A percentile compares a stretch with the other conserved stretches of the same genome.
These are phyloP conservation scores for Pterocarpus macrocarpus DNA, from an alignment of 306 rosid species.

Conservation along the genomic window DNA sequence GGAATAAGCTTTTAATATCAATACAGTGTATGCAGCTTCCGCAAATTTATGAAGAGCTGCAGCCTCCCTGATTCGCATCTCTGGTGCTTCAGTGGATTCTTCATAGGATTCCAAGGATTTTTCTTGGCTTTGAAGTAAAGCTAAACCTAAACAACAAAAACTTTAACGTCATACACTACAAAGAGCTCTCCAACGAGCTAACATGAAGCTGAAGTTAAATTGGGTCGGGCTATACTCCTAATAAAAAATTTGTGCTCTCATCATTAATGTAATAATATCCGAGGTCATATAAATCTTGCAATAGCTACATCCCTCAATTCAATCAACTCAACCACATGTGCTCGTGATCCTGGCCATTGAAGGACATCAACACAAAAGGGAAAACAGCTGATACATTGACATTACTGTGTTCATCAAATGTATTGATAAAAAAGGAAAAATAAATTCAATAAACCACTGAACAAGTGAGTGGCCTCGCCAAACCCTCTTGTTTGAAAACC, in stretches of 20 bases:
- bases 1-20: slow-evolving; percentile 21
- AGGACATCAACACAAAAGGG: slow-evolving; percentile 23
- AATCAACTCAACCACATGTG: slow-evolving; percentile 8
- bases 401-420: background rate
- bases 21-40: slow-evolving; percentile 97
- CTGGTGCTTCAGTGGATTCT: slow-evolving; percentile 64
- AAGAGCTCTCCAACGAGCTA: slow-evolving; percentile 2
- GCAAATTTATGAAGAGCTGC: slow-evolving; percentile 86
- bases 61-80: slow-evolving; percentile 74
- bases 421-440: background rate
- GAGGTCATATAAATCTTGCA: slow-evolving; percentile 19
- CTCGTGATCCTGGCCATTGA: background rate
- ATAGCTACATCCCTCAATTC: slow-evolving; percentile 21
- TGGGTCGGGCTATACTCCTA: background rate
- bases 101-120: slow-evolving; percentile 57
- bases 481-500: background rate
- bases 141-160: slow-evolving; percentile 73
- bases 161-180: slow-evolving; percentile 35
- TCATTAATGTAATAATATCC: background rate
- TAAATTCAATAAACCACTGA: background rate
- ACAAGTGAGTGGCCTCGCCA: background rate
- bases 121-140: slow-evolving; percentile 72
- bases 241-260: slow-evolving; percentile 1
- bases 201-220: slow-evolving; percentile 24
- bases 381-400: background rate